These are phyloP conservation scores for Canavalia ensiformis DNA, from an alignment of 306 rosid species.

Conservation along the genomic window DNA sequence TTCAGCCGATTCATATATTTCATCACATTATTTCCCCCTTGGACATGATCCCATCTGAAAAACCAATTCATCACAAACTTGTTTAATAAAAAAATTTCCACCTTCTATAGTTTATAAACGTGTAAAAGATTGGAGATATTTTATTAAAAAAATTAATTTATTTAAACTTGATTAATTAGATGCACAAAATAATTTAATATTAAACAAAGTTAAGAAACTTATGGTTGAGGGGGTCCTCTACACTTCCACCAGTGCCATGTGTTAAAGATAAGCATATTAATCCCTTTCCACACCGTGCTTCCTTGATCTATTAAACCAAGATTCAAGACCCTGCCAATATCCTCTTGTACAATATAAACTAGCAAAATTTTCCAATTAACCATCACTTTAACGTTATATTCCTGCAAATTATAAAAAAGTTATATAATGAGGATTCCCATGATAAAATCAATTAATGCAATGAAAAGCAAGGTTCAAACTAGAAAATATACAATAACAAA, in stretches of 20 bases:
- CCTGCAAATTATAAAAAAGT: constrained; percentile 54
- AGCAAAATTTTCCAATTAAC: constrained; percentile 79
- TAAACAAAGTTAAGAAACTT: constrained; percentile 16
- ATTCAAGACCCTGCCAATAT: constrained; percentile 79
- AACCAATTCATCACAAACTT: neutral
- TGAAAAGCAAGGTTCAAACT: too few relatives aligned
- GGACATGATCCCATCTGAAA: constrained; percentile 83
- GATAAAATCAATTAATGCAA: neutral
- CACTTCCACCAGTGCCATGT: constrained; percentile 99
- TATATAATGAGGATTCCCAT: neutral
- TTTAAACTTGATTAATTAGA: too few relatives aligned
- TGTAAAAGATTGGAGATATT: neutral
- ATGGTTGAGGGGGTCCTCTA: constrained; percentile 97
- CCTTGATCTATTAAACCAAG: constrained; percentile 71
- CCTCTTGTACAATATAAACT: constrained; percentile 75
- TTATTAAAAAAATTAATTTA: too few relatives aligned
- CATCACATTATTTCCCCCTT: constrained; percentile 55
- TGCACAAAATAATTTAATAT: neutral
- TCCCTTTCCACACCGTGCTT: constrained; percentile 66
- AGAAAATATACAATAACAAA: neutral
- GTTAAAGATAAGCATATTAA: constrained; percentile 86
- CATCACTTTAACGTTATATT: constrained; percentile 79
- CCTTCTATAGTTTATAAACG: neutral
- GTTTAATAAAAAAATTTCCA: neutral
- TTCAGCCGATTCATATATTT: constrained; percentile 85